Conservation (phyloP, 2,329 filamentous ascomycete species). For the Fusarium sp. region DNA sequence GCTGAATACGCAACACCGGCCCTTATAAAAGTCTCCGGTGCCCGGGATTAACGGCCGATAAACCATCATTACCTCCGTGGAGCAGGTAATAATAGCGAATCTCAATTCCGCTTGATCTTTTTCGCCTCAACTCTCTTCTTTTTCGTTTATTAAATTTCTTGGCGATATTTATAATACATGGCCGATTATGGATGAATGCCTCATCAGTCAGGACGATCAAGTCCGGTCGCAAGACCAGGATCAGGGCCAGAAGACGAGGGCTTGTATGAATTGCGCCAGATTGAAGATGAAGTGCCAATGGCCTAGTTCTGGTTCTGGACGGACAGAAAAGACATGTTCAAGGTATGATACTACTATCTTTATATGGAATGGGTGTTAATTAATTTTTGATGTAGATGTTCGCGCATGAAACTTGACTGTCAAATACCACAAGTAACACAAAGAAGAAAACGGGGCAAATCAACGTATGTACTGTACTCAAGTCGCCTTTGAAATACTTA, state of each 20-base stretch:
- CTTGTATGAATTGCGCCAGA: constrained; percentile 53
- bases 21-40: constrained; percentile 21
- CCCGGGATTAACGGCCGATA: constrained; percentile 35
- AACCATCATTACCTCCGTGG: constrained; percentile 20
- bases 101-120: neutral
- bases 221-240: constrained; percentile 8
- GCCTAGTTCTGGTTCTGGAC: constrained; percentile 43
- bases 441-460: constrained; percentile 54
- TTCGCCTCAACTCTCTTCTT: neutral
- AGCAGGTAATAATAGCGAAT: neutral
- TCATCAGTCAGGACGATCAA: constrained; percentile 30
- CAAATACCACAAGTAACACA: constrained; percentile 53
- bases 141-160: neutral
- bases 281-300: constrained; percentile 57
- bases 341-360: constrained; percentile 34
- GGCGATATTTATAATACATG: neutral
- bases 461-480: constrained; percentile 51
- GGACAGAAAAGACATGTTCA: constrained; percentile 43
- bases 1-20: constrained; percentile 7
- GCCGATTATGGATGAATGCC: constrained; percentile 40
- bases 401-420: constrained; percentile 53
- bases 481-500: neutral
- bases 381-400: constrained; percentile 48
- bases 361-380: neutral
- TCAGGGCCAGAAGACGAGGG: constrained; percentile 46